Conservation (phyloP, 2,329 filamentous ascomycete genomes). For the Canariomyces notabilis region DNA sequence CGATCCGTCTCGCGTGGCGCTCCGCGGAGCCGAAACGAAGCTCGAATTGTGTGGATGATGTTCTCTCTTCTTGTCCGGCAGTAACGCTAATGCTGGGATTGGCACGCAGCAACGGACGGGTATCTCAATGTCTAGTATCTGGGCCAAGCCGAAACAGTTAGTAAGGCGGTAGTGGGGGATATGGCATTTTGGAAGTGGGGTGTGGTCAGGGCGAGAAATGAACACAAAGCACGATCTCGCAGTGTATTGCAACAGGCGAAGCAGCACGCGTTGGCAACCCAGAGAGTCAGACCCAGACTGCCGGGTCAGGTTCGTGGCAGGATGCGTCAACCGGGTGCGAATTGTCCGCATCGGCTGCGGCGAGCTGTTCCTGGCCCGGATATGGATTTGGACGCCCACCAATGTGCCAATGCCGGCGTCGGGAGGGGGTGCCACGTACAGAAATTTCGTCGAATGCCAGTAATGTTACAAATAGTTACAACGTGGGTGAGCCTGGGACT, state of each 20-base stretch:
- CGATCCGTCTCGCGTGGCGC: slow-evolving; percentile 1
- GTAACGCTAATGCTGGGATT: slow-evolving; percentile 14
- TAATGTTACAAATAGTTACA: slow-evolving; percentile 27
- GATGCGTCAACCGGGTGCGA: neutral
- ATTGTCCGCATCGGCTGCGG: neutral
- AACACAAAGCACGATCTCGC: neutral
- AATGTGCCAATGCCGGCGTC: slow-evolving; percentile 1
- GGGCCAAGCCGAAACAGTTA: slow-evolving; percentile 11
- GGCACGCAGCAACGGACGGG: slow-evolving; percentile 18
- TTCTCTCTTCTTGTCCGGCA: slow-evolving; percentile 3
- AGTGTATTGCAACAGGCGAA: neutral
- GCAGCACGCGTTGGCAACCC: neutral
- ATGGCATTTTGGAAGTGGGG: slow-evolving; percentile 11
- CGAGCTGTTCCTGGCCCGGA: neutral
- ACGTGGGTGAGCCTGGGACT: slow-evolving; percentile 3
- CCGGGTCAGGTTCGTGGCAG: neutral
- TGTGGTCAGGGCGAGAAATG: neutral
- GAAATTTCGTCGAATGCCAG: slow-evolving; percentile 23
- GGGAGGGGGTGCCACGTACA: slow-evolving; percentile 19
- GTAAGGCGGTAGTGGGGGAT: slow-evolving; percentile 6
- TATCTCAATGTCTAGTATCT: slow-evolving; percentile 27
- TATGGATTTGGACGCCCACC: slow-evolving; percentile 4
- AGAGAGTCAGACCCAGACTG: neutral
- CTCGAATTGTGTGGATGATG: slow-evolving; percentile 1
- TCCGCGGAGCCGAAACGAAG: neutral